phyloP scores from a whole-genome alignment of 2,329 filamentous ascomycete genomes.

The Trichoderma koningii region DNA sequence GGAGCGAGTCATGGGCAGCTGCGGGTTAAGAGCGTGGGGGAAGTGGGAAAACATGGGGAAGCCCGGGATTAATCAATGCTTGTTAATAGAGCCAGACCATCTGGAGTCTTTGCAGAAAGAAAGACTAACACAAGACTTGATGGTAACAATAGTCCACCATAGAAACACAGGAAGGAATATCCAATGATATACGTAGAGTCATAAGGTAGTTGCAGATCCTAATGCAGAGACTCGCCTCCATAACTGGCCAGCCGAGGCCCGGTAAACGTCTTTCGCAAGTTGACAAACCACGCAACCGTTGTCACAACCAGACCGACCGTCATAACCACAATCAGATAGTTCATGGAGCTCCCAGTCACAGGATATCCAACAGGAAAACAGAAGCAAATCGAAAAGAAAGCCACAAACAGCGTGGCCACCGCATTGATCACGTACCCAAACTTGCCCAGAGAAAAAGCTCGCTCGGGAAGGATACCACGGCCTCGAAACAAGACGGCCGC shows the following conservation, averaged over 20 bases:
- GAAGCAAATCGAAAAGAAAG: constrained; percentile 34
- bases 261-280: constrained; percentile 32
- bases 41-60: not conserved
- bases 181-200: too few species aligned
- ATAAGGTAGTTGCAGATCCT: not conserved
- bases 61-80: not conserved
- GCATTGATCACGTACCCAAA: constrained; percentile 32
- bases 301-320: constrained; percentile 32
- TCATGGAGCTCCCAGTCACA: constrained; percentile 31
- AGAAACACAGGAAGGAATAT: too few species aligned
- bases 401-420: constrained; percentile 31
- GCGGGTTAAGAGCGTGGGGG: not conserved
- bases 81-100: too few species aligned
- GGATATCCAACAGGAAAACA: constrained; percentile 34
- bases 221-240: constrained; percentile 11
- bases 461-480: constrained; percentile 32
- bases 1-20: constrained; percentile 5
- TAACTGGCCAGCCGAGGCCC: constrained; percentile 28
- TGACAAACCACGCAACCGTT: constrained; percentile 30
- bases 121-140: too few species aligned
- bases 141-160: too few species aligned
- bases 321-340: constrained; percentile 35
- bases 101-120: too few species aligned
- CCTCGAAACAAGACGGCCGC: constrained; percentile 33
- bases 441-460: constrained; percentile 34